These are phyloP conservation scores for Podaxis sp. DNA, from an alignment of 768 basidiomycete species.

Conservation along the genomic window DNA sequence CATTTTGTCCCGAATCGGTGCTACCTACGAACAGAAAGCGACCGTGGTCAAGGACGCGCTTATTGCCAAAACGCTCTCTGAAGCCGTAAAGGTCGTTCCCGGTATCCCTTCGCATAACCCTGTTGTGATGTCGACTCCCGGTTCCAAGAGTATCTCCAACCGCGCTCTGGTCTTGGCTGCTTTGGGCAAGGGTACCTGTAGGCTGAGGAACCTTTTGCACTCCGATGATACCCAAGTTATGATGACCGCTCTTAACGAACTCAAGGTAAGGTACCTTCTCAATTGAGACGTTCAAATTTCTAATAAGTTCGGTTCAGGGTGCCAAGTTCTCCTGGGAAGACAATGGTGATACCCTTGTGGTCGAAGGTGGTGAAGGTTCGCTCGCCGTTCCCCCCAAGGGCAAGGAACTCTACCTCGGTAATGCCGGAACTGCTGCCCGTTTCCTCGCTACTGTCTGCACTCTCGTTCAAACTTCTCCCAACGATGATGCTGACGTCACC, in stretches of 20 bases:
- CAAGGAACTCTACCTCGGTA: conserved; percentile 92
- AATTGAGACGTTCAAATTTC: background rate
- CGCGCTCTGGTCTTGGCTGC: conserved; percentile 92
- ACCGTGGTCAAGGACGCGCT: conserved; percentile 77
- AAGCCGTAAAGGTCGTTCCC: conserved; percentile 72
- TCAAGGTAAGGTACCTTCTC: conserved; percentile 53
- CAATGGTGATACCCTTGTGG: conserved; percentile 91
- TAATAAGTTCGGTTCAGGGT: conserved; percentile 45
- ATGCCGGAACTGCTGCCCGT: conserved; percentile 96
- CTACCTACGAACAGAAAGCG: conserved; percentile 88
- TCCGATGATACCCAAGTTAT: conserved; percentile 99
- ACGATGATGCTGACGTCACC: conserved; percentile 46
- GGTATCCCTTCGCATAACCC: conserved; percentile 59
- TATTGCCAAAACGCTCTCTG: conserved; percentile 78
- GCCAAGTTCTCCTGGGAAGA: conserved; percentile 95
- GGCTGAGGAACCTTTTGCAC: conserved; percentile 86
- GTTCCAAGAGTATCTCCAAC: conserved; percentile 96
- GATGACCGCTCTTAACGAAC: conserved; percentile 89
- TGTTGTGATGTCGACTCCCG: conserved; percentile 82
- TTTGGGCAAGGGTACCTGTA: conserved; percentile 82
- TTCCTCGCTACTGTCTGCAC: conserved; percentile 97
- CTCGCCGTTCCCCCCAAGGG: conserved; percentile 73
- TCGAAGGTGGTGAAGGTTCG: conserved; percentile 79
- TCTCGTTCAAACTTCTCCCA: conserved; percentile 53
- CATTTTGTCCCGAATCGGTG: conserved; percentile 84